phyloP scores from a whole-genome alignment of 2,329 filamentous ascomycete genomes.

The Fusarium aywerte region DNA sequence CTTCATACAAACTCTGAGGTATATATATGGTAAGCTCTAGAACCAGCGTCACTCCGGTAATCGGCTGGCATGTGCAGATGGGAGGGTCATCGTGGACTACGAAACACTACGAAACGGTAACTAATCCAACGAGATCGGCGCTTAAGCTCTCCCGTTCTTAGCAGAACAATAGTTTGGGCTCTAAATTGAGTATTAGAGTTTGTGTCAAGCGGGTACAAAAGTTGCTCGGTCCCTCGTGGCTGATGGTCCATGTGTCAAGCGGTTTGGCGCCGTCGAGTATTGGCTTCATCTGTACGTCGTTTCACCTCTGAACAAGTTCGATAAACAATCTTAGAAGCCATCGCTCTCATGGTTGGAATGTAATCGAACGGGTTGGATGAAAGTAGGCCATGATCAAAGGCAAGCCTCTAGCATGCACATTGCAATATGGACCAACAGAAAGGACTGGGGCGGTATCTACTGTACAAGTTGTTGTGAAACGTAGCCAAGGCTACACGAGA shows the following conservation, averaged over 20 bases:
- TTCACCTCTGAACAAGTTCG: neutral
- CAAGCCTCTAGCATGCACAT: neutral
- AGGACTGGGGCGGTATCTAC: neutral
- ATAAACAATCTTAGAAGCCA: too few relatives aligned
- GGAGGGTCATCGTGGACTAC: neutral
- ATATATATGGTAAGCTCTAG: neutral
- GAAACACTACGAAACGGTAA: neutral
- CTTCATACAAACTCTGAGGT: neutral
- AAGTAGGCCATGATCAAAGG: neutral
- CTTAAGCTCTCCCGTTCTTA: neutral
- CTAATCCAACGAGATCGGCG: neutral
- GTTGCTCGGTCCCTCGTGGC: neutral
- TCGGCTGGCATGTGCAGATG: neutral
- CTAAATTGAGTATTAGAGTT: conserved; percentile 5
- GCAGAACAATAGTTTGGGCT: neutral
- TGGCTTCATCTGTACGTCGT: neutral
- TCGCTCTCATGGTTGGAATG: neutral
- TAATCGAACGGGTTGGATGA: too few relatives aligned
- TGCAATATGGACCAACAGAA: neutral
- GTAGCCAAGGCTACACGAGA: conserved; percentile 18
- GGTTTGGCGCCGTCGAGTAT: neutral
- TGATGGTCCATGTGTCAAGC: neutral
- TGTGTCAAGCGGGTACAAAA: neutral
- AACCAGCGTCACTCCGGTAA: neutral
- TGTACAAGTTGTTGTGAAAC: conserved; percentile 33